Base-by-base conservation (phyloP, 805 yeast species). In the Kodamaea leandrae region DNA sequence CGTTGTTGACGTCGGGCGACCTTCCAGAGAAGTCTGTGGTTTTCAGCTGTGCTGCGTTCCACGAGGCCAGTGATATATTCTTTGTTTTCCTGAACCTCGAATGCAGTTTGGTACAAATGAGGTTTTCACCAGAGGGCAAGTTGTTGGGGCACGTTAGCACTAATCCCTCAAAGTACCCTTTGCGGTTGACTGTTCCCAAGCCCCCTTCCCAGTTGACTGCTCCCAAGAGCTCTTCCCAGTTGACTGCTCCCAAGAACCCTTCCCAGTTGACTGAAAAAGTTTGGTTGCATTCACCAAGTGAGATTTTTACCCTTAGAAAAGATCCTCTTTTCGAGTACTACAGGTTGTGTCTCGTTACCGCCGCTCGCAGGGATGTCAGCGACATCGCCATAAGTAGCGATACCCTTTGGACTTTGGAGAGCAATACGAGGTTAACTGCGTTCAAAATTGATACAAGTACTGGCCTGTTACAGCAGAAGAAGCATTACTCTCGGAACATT, bases 61-160 rank as follows among this genome's bases (percentile, higher is more conserved):
- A 3, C 6, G 18, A 27, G 6, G 19, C 8, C 8, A 19, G 16
- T 2, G 3, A 20, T 18, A 4, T 25, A 17, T 26, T 13, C 23
- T 32, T 43, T 28, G 32, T 43, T 4, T 37, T 32, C 17, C 43
- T 43, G 46, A 32, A 32, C 23, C 15, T 36, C 17, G 37, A 39
- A 21, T 40, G 43, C 12, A 30, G 21, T 3, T 26, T 43, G 9
- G 21, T 30, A 15, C 43, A 43, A 28, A 23, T 34, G 21, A 28
- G 27, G 20, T 33, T 43, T 9, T 30, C 33, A 9, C 21, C 13
- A 16, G 16, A 14, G 19, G 27, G 14, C 13, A 17, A 38, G 13
- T 13, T 30, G 9, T 13, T 29, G 27, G 37, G 37, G 17, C 24
- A 25, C 14, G 37, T 38, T 4, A 15, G n/a, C 10, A 18, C 16